A percentile compares a stretch with the other conserved stretches of the same genome.
Conservation (phyloP, 768 basidiomycete species). For the Erythrobasidium yunnanense region DNA sequence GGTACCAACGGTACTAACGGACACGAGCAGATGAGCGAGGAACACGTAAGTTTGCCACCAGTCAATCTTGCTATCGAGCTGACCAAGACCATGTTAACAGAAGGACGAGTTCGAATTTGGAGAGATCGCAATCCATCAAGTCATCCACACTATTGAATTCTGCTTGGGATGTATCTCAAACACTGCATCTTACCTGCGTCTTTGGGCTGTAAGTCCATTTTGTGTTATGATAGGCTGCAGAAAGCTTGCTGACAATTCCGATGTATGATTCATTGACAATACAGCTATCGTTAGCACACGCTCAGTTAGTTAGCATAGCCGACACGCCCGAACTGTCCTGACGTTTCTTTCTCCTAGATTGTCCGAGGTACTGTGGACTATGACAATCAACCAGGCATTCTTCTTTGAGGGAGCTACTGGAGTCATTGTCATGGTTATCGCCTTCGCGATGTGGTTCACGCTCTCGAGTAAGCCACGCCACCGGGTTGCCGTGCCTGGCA, state of each 20-base stretch:
- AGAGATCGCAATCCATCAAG: conserved; percentile 89
- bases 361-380: conserved; percentile 66
- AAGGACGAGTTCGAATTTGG: conserved; percentile 75
- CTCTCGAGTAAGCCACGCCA: conserved; percentile 48
- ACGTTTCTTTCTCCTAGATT: no score
- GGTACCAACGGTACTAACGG: conserved; percentile 47
- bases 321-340: no score
- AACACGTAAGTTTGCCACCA: conserved; percentile 40
- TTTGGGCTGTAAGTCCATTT: no score
- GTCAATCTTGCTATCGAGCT: not conserved
- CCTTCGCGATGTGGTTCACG: conserved; percentile 71
- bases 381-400: conserved; percentile 46
- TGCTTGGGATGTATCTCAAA: conserved; percentile 98
- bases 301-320: no score
- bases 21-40: conserved; percentile 62
- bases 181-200: conserved; percentile 72
- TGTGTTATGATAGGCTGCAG: conserved; percentile 43
- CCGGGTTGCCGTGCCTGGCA: not conserved
- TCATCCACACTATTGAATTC: conserved; percentile 96
- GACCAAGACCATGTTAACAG: conserved; percentile 2
- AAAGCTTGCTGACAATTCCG: conserved; percentile 76
- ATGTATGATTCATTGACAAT: no score
- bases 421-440: conserved; percentile 53
- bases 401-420: conserved; percentile 43
- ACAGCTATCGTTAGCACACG: conserved; percentile 94